Evolutionary conservation across 331 rosid genomes (phyloP).

Genomic region (Malus hybrid): DNA sequence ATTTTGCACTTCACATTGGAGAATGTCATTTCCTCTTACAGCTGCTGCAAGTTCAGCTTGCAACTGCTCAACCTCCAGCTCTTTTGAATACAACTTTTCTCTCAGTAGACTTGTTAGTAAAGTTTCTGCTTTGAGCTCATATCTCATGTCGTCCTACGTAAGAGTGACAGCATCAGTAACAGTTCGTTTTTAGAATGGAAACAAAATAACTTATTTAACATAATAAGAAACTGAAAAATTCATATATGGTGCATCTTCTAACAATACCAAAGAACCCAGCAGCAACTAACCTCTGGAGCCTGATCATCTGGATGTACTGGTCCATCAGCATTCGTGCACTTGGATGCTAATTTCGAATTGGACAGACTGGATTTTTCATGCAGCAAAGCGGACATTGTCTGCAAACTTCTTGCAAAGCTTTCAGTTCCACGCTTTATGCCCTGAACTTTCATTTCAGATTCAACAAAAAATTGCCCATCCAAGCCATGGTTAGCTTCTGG

Average conservation of each 20-base stretch:
- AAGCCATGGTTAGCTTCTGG: slow-evolving; percentile 36
- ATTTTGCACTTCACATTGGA: slow-evolving; percentile 73
- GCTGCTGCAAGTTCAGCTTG: slow-evolving; percentile 87
- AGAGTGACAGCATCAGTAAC: not conserved
- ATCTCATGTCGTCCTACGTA: slow-evolving; percentile 45
- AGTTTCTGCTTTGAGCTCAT: slow-evolving; percentile 78
- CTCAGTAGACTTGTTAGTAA: slow-evolving; percentile 63
- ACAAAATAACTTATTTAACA: not conserved
- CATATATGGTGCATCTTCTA: not conserved
- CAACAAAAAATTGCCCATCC: slow-evolving; percentile 60
- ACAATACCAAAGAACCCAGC: slow-evolving; percentile 6
- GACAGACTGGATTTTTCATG: slow-evolving; percentile 53
- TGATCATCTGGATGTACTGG: slow-evolving; percentile 38
- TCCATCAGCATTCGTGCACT: slow-evolving; percentile 30
- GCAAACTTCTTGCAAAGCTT: slow-evolving; percentile 70
- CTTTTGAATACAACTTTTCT: slow-evolving; percentile 80
- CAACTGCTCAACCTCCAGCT: slow-evolving; percentile 80
- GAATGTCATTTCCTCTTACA: slow-evolving; percentile 82
- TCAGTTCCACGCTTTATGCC: slow-evolving; percentile 65
- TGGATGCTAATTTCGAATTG: slow-evolving; percentile 33
- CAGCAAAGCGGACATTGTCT: slow-evolving; percentile 60
- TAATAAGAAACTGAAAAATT: not conserved
- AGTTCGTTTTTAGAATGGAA: not conserved
- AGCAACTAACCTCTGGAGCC: slow-evolving; percentile 53
- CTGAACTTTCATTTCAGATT: slow-evolving; percentile 68